Base-by-base conservation (phyloP, 2,329 filamentous ascomycete genomes). In the Bipolaris victoriae region DNA sequence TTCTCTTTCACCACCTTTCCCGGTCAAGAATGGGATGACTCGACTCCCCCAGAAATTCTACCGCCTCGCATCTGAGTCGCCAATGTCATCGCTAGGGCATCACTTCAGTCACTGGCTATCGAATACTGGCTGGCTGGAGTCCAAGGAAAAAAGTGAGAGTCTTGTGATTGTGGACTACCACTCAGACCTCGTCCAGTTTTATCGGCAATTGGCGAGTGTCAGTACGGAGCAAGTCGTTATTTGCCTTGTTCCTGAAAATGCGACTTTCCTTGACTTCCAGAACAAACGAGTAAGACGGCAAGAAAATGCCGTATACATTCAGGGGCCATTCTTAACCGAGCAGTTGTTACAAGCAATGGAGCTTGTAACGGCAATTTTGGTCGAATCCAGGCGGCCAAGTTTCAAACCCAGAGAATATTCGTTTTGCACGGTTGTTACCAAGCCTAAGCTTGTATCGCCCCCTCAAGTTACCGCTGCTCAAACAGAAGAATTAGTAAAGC, bases 211-310 rank as follows among this genome's bases (percentile, higher is more conserved):
- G 6, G 52, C 55, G 3, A 56, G 26, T 22, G 51, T 69, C 3
- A 43, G 51, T 26, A 29, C 53, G 0, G 54, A 56, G 2, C 64
- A 72, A 26, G 67, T 71, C 9, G 67, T 65, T 1, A 62, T 75
- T 10, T 76, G 72, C 44, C 57, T 74, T 0, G 64, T 75, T 5
- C 72, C 73, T 1, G 68, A 70, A 11, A 58, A 61, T 11, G 66
- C 63, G 3, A 49, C 40, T 7, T 64, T 64, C 26, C 58, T 65
- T 4, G 53, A 64, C 22, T 67, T 67, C 36, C 56, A 67, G 6
- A 58, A 50, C 1, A 22, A 66, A 11, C 46, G 61, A 7, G 43
- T 64, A 1, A 16, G 56, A 15, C 48, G 56, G 6, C 56, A 66
- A n/a, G 55, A 62, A 5, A 68, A 66, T 18, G 56, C 69, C 24